Conservation (phyloP, 768 basidiomycete species). For the Leccinellum rugosiceps region DNA sequence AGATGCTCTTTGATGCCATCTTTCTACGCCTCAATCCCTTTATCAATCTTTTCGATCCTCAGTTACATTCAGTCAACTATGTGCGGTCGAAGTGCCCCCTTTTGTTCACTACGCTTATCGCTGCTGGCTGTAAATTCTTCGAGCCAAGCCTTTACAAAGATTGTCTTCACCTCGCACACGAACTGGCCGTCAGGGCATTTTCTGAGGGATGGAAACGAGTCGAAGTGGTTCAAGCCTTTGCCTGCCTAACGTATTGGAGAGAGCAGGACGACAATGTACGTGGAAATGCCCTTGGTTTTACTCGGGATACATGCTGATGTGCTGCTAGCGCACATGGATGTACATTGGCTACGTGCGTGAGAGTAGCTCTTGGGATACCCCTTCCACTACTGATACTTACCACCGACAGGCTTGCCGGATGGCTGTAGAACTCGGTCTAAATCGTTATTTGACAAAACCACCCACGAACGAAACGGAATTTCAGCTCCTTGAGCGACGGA, state of each 20-base stretch:
- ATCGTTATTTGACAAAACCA: conserved; percentile 59
- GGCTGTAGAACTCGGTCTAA: conserved; percentile 81
- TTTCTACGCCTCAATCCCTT: conserved; percentile 86
- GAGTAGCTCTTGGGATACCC: neutral
- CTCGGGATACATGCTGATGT: conserved; percentile 11
- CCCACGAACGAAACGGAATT: conserved; percentile 59
- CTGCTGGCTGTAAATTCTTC: conserved; percentile 85
- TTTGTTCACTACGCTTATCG: conserved; percentile 80
- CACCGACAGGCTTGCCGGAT: conserved; percentile 70
- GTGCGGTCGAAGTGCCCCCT: conserved; percentile 79
- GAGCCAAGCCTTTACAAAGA: conserved; percentile 61
- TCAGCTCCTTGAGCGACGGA: conserved; percentile 71
- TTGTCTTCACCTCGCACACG: conserved; percentile 69
- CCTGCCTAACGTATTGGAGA: conserved; percentile 87
- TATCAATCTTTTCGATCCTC: conserved; percentile 84
- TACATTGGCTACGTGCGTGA: conserved; percentile 78
- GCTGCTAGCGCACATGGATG: conserved; percentile 71
- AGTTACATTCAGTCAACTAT: conserved; percentile 76
- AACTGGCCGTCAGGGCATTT: conserved; percentile 75
- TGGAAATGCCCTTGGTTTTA: conserved; percentile 10
- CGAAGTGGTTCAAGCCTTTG: conserved; percentile 86
- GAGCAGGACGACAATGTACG: conserved; percentile 80
- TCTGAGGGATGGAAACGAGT: conserved; percentile 75
- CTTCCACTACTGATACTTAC: conserved; percentile 3
- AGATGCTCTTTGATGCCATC: conserved; percentile 71